These are phyloP conservation scores for Ogataea ramenticola DNA, from an alignment of 805 yeast species.

Conservation along the genomic window DNA sequence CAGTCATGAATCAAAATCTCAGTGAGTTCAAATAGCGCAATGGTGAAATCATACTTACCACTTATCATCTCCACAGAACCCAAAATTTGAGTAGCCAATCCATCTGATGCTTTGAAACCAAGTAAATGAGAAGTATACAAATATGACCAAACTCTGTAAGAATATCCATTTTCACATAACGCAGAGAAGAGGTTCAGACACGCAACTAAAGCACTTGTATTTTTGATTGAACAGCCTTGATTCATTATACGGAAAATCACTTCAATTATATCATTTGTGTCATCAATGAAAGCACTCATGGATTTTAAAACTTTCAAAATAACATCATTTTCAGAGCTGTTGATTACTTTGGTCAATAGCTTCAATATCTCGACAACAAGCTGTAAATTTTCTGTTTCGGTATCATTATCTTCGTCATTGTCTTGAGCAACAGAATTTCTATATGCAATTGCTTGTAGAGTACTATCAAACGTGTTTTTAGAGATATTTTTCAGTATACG, in stretches of 20 bases:
- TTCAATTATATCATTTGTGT: slow-evolving; percentile 31
- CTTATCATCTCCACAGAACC: slow-evolving; percentile 67
- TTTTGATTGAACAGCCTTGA: slow-evolving; percentile 52
- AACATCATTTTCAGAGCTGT: slow-evolving; percentile 27
- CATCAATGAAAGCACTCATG: slow-evolving; percentile 30
- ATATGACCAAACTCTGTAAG: slow-evolving; percentile 75
- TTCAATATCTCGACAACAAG: slow-evolving; percentile 42
- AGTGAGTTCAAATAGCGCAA: slow-evolving; percentile 50
- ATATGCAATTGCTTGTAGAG: slow-evolving; percentile 11
- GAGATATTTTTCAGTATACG: slow-evolving; percentile 63
- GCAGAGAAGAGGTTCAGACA: slow-evolving; percentile 44
- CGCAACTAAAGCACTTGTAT: slow-evolving; percentile 35
- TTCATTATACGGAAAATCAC: slow-evolving; percentile 62
- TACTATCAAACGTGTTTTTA: slow-evolving; percentile 23
- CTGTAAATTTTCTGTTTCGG: slow-evolving; percentile 28
- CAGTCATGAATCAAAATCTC: slow-evolving; percentile 46
- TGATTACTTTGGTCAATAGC: slow-evolving; percentile 40
- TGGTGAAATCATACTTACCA: slow-evolving; percentile 60
- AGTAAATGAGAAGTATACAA: slow-evolving; percentile 60
- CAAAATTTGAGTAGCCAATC: slow-evolving; percentile 51
- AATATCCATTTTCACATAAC: slow-evolving; percentile 35
- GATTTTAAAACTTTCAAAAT: slow-evolving; percentile 19
- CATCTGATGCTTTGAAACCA: slow-evolving; percentile 56
- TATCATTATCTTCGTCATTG: not conserved
- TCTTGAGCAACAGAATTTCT: not conserved